Evolutionary conservation across 2,329 filamentous ascomycete species (phyloP), one percentile per base, ranked within the genome.

Genomic region (Penicillium sclerotigenum): DNA sequence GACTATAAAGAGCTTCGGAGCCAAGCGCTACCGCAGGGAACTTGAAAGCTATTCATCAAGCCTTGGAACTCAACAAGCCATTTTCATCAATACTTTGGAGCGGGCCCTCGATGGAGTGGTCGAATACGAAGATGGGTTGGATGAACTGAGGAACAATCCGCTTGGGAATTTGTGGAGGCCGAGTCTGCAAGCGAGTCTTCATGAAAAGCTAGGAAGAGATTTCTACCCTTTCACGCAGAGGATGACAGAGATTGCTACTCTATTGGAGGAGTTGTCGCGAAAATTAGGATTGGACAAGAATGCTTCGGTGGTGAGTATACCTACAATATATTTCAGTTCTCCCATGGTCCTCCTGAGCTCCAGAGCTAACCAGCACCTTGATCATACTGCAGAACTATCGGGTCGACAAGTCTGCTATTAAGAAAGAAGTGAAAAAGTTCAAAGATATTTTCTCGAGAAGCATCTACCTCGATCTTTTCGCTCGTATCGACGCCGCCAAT

Each of bases 1-100:
- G 52, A 73, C 69, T 0, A 62, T 77, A 42, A 75, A 75, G 52
- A 63, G 18, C 47, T 73, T 75, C 40, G 31, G 54, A 28, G 29
- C 54, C 4, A 54, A 41, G 37, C 46, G 54, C 1, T 59, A 61
- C 45, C 54, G 51, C 3, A 38, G 53, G 6, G 50, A 57, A 28
- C 34, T 60, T 2, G 42, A 54, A 31, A 29, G 38, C 11, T 60
- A 60, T 45, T 38, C 28, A 18, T 36, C 47, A 5, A 45, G 41
- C 14, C 43, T 62, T 2, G 45, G 49, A 3, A 45, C 57, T 7
- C 60, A 63, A 22, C 48, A 60, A 6, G 40, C 50, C 4, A 56
- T 59, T 16, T 47, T 64, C n/a, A n/a, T 61, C 2, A 63, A 58
- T 20, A 56, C 51, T 0, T 10, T 63, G 5, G 54, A 56, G 8